Percentiles rank a stretch among this genome's conserved stretches.
Conservation (phyloP, 2,329 filamentous ascomycete genomes). For the Botrytis pseudocinerea region DNA sequence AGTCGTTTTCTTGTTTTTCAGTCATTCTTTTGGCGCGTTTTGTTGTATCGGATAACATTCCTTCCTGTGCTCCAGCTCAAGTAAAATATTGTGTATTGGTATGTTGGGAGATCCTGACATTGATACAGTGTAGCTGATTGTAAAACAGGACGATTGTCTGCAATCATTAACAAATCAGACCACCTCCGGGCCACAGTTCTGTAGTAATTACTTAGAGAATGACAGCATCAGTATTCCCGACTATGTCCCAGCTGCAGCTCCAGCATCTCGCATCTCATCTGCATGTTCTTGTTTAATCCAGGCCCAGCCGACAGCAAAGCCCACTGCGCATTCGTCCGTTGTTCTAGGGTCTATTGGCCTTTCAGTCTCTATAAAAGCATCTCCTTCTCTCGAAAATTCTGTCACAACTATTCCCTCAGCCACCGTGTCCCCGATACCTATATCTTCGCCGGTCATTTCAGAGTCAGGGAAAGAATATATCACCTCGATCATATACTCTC, state of each 20-base stretch:
- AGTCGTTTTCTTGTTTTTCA: constrained; percentile 1
- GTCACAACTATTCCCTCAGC: not conserved
- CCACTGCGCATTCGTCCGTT: not conserved
- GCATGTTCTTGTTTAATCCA: constrained; percentile 14
- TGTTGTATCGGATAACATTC: constrained; percentile 11
- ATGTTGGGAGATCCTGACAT: not conserved
- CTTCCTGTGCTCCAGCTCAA: constrained; percentile 7
- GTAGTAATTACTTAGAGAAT: not conserved
- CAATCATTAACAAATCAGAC: not conserved
- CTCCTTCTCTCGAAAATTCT: not conserved
- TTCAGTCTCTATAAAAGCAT: not conserved
- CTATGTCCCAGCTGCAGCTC: not conserved
- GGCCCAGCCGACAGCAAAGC: not conserved
- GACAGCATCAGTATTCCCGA: constrained; percentile 2
- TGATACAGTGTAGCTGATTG: not conserved
- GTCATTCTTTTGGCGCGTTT: constrained; percentile 1
- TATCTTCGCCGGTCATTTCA: not conserved
- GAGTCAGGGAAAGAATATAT: not conserved
- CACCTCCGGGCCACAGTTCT: not conserved
- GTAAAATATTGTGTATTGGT: not conserved
- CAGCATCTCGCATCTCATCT: constrained; percentile 6
- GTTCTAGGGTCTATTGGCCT: not conserved
- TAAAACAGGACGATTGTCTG: constrained; percentile 8
- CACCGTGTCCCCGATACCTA: not conserved
- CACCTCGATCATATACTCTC: not conserved